Conservation (phyloP, 495 filamentous ascomycete species). For the Tuber brumale region DNA sequence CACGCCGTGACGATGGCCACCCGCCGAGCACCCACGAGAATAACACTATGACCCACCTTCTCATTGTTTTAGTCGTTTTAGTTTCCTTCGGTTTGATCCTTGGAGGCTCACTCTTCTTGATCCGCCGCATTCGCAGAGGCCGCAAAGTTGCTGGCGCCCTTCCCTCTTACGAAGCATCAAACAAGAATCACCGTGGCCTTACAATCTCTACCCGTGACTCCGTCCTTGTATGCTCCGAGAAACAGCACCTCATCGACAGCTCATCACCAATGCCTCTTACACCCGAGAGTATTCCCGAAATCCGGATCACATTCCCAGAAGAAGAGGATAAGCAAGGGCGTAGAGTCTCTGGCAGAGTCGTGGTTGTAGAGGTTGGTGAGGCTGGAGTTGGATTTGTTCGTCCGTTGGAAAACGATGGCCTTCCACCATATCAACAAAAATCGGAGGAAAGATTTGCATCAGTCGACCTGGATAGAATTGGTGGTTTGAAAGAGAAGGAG, state of each 20-base stretch:
- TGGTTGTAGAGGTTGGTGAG: slow-evolving; percentile 90
- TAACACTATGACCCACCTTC: slow-evolving; percentile 31
- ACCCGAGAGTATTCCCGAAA: slow-evolving; percentile 77
- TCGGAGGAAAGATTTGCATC: slow-evolving; percentile 74
- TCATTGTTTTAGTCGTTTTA: slow-evolving; percentile 69
- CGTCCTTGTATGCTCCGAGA: slow-evolving; percentile 66
- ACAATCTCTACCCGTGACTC: slow-evolving; percentile 59
- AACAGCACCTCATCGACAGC: slow-evolving; percentile 61
- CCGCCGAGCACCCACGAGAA: slow-evolving; percentile 20
- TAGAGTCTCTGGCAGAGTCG: slow-evolving; percentile 73
- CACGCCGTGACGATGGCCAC: slow-evolving; percentile 23
- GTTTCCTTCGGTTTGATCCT: slow-evolving; percentile 61
- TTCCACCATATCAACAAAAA: slow-evolving; percentile 81
- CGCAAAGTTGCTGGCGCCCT: slow-evolving; percentile 46
- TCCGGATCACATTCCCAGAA: slow-evolving; percentile 96
- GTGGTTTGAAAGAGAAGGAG: slow-evolving; percentile 76
- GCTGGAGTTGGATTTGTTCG: slow-evolving; percentile 76
- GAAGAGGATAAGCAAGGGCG: slow-evolving; percentile 85
- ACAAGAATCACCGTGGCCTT: slow-evolving; percentile 57
- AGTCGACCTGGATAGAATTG: slow-evolving; percentile 88
- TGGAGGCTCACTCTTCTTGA: slow-evolving; percentile 58
- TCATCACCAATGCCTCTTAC: slow-evolving; percentile 68
- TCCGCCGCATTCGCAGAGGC: slow-evolving; percentile 59
- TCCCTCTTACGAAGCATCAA: slow-evolving; percentile 54
- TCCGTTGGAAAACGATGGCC: slow-evolving; percentile 63